Evolutionary conservation across 345 rosid species (phyloP), one percentile per base, ranked within the genome.

Genomic region (Erodium maritimum): DNA sequence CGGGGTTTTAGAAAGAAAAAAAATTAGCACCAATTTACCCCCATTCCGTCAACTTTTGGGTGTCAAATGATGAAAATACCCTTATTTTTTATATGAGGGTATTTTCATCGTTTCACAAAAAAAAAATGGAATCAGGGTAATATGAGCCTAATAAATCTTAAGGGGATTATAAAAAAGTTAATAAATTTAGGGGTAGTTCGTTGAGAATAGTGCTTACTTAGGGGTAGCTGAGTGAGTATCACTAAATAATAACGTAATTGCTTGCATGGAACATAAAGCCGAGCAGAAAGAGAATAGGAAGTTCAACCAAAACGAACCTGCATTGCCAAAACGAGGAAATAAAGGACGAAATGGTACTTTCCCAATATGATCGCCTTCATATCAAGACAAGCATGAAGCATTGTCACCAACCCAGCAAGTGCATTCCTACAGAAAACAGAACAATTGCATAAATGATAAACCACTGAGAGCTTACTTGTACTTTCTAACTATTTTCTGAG

Each of bases 281-380:
- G 14, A 13, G 37, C 18, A 16, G 24, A 56, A 33, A 12, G 17
- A 42, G 14, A 9, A 48, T 17, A 16, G 24, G 53, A 33, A 17
- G 18, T 45, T 21, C 33, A 51, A 2, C 59, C 3, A 19, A 16
- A 46, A 69, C 63, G 17, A 59, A 88, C 98, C 95, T 91, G 96
- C 95, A 93, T 93, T 19, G 96, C 96, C 79, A 93, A 67, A 22
- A 82, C 94, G 54, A 93, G 85, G 75, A 80, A 93, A 76, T 93
- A 93, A 37, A 93, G 88, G 50, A 87, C 86, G 50, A 80, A 89
- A 23, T 93, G 99, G 69, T 89, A 85, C 72, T 87, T 93, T 60
- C 96, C 95, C 69, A 87, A 67, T 60, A 89, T 63, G 57, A 89
- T 73, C 51, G 94, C 82, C 53, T 82, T 87, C 88, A 89, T 82